A percentile compares a stretch with the other conserved stretches of the same genome.
phyloP scores from a whole-genome alignment of 208 protist genomes.

The Wallacemonas sp. region DNA sequence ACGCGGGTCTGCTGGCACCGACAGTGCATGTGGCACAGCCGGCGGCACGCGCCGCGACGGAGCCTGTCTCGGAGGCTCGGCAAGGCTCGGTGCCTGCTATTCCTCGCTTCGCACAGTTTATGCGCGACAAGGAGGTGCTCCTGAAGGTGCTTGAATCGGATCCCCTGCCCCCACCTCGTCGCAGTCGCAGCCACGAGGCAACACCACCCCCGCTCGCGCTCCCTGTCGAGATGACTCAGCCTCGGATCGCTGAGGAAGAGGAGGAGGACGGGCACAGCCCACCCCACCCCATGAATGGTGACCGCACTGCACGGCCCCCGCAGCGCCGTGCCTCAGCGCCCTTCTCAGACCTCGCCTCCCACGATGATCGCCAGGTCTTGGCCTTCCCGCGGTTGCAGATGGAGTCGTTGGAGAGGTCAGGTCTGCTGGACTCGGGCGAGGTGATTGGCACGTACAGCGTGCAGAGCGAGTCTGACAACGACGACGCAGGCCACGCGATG shows the following conservation, averaged over 20 bases:
- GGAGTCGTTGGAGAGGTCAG: no score
- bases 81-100: constrained; percentile 7
- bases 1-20: no score
- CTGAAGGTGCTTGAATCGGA: constrained; percentile 16
- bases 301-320: constrained; percentile 3
- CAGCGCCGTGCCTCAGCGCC: not conserved
- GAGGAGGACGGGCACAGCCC: constrained; percentile 13
- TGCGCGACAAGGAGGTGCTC: constrained; percentile 25
- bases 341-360: not conserved
- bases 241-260: no score
- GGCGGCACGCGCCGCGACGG: not conserved
- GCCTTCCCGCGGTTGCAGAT: not conserved
- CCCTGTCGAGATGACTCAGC: no score
- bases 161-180: not conserved
- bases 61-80: not conserved
- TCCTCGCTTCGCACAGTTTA: constrained; percentile 20
- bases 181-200: not conserved
- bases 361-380: not conserved
- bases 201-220: constrained; percentile 13
- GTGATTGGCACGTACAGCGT: no score
- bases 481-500: no score
- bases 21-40: not conserved
- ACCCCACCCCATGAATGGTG: not conserved
- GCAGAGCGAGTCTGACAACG: no score
- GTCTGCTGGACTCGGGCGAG: no score